These are phyloP conservation scores for Uronychia setigera DNA, from an alignment of 73 alveolate species.

Conservation along the genomic window DNA sequence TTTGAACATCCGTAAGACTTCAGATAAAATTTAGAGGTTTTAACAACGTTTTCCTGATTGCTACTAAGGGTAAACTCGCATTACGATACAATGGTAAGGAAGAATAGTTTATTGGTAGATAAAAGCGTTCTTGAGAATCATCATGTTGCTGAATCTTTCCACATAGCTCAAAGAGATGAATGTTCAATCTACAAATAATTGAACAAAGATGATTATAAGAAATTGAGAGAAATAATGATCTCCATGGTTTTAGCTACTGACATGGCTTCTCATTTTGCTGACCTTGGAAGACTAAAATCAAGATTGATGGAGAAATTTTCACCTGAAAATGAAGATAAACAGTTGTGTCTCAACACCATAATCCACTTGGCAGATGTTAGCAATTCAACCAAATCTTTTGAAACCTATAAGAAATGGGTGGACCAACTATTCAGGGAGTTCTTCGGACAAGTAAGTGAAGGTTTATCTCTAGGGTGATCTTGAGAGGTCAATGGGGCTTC, in stretches of 20 bases:
- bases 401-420: constrained; percentile 26
- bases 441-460: constrained; percentile 47
- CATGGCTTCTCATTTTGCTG: constrained; percentile 66
- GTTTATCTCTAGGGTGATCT: constrained; percentile 85
- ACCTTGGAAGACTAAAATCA: background rate
- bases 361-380: constrained; percentile 53
- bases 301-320: constrained; percentile 34
- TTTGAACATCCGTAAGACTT: constrained; percentile 50
- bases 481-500: constrained; percentile 83
- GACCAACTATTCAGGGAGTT: constrained; percentile 56
- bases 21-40: constrained; percentile 10
- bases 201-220: constrained; percentile 49
- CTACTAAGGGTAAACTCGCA: constrained; percentile 42
- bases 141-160: constrained; percentile 67
- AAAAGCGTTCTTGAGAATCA: constrained; percentile 76
- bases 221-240: constrained; percentile 75
- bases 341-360: constrained; percentile 11
- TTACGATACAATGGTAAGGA: constrained; percentile 49
- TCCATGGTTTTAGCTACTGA: constrained; percentile 90
- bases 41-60: constrained; percentile 44
- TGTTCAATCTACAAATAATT: constrained; percentile 59
- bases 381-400: constrained; percentile 50
- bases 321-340: constrained; percentile 51
- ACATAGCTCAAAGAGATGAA: constrained; percentile 47
- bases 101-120: constrained; percentile 73